Evolutionary conservation across 164 flowering plant species (phyloP).

Genomic region (Sextonia rubra): DNA sequence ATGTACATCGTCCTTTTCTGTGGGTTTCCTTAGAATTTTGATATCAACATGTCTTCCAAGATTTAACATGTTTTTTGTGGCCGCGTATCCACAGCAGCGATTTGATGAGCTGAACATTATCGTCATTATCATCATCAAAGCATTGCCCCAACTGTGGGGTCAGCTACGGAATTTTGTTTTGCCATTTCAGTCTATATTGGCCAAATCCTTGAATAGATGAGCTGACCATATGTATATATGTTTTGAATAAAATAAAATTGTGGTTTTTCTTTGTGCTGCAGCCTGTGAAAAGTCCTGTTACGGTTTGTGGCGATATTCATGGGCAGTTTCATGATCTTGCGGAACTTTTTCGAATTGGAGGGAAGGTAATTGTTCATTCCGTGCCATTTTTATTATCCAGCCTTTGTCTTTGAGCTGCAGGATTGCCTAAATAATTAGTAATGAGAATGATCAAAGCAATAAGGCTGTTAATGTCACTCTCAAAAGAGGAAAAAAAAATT

Average conservation of each 20-base stretch:
- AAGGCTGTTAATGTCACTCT: too few species aligned
- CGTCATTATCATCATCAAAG: neutral
- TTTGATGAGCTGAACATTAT: too few species aligned
- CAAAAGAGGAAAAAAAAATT: too few species aligned
- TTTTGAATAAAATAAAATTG: neutral
- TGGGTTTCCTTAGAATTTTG: neutral
- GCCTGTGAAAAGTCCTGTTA: slow-evolving; percentile 98
- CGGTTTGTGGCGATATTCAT: slow-evolving; percentile 94
- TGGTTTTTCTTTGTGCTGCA: slow-evolving; percentile 27
- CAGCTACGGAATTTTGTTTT: neutral
- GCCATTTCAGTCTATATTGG: neutral
- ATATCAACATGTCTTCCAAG: too few species aligned
- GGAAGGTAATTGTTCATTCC: slow-evolving; percentile 52
- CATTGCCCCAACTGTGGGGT: neutral
- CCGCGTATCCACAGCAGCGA: too few species aligned
- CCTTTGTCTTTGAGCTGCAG: neutral
- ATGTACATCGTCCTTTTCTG: neutral
- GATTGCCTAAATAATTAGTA: neutral
- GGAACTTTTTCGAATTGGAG: slow-evolving; percentile 93
- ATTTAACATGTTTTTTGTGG: too few species aligned
- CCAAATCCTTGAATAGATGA: too few species aligned
- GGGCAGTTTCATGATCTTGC: slow-evolving; percentile 98
- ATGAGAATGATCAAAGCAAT: neutral
- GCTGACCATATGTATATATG: neutral
- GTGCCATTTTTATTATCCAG: neutral